Conservation (phyloP, 2,329 filamentous ascomycete genomes). For the Leptodontidium sp. region DNA sequence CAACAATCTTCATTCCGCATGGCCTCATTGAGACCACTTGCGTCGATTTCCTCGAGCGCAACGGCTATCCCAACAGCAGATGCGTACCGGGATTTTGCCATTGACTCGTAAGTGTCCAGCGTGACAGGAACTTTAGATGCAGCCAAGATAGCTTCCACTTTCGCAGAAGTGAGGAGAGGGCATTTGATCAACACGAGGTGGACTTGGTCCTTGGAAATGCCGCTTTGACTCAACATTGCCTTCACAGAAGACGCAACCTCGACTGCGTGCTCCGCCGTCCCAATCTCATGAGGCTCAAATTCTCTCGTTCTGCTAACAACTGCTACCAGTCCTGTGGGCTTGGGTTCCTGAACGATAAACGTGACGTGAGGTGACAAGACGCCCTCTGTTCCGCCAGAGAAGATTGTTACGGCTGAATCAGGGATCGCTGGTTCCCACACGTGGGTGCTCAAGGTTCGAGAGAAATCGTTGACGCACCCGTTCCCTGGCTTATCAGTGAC, state of each 20-base stretch:
- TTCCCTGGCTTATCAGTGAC: conserved; percentile 41
- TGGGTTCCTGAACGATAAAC: conserved; percentile 41
- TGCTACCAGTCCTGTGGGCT: conserved; percentile 40
- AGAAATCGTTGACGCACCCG: conserved; percentile 49
- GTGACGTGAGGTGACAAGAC: conserved; percentile 47
- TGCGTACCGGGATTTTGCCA: conserved; percentile 48
- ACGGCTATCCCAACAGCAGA: conserved; percentile 45
- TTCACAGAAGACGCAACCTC: conserved; percentile 39
- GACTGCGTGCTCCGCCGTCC: conserved; percentile 42
- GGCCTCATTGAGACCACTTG: conserved; percentile 35
- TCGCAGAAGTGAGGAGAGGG: conserved; percentile 45
- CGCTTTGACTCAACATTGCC: conserved; percentile 35
- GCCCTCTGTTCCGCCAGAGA: conserved; percentile 48
- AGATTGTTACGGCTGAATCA: conserved; percentile 45
- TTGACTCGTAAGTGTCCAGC: conserved; percentile 47
- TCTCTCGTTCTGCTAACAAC: conserved; percentile 42
- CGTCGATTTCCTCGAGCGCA: conserved; percentile 42
- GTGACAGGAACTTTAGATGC: conserved; percentile 39
- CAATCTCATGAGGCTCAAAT: conserved; percentile 45
- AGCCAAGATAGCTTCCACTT: conserved; percentile 41
- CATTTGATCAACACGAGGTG: conserved; percentile 46
- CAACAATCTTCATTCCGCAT: conserved; percentile 38
- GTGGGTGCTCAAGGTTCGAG: conserved; percentile 44
- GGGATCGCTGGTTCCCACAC: conserved; percentile 47
- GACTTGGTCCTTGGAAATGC: conserved; percentile 35